Evolutionary conservation across 306 rosid species (phyloP).

Genomic region (Quercus gilva): DNA sequence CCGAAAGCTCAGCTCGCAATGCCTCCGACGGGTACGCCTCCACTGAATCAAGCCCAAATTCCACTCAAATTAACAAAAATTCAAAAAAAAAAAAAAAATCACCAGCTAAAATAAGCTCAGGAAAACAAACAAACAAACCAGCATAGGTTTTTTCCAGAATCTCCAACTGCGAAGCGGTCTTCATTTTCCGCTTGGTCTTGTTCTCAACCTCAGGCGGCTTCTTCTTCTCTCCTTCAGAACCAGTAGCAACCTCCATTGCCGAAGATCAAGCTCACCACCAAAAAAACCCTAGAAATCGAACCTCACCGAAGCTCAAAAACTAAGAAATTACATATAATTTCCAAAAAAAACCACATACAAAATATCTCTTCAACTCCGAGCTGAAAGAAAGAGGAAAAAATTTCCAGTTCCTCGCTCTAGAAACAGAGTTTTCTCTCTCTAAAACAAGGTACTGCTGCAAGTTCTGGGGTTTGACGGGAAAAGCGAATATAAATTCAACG

Average conservation of each 20-base stretch:
- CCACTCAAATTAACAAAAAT: conserved; percentile 3
- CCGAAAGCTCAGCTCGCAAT: conserved; percentile 53
- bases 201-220: conserved; percentile 50
- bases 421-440: not conserved
- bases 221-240: conserved; percentile 57
- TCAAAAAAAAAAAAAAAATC: not conserved
- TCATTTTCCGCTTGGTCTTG: conserved; percentile 73
- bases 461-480: too few relatives aligned
- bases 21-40: conserved; percentile 66
- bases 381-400: not conserved
- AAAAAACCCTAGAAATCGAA: conserved; percentile 10
- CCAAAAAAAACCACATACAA: not conserved
- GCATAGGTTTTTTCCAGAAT: conserved; percentile 63
- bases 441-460: not conserved
- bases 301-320: not conserved
- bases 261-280: conserved; percentile 25
- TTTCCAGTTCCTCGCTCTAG: conserved; percentile 35
- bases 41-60: conserved; percentile 33
- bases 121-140: conserved; percentile 29
- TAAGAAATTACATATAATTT: not conserved
- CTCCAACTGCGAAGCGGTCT: conserved; percentile 65
- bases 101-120: not conserved
- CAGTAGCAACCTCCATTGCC: conserved; percentile 45
- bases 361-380: not conserved
- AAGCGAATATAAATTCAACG: too few relatives aligned